Percentiles rank a stretch among this genome's conserved stretches.
Evolutionary conservation across 345 rosid species (phyloP).

Genomic region (Aegle marmelos): DNA sequence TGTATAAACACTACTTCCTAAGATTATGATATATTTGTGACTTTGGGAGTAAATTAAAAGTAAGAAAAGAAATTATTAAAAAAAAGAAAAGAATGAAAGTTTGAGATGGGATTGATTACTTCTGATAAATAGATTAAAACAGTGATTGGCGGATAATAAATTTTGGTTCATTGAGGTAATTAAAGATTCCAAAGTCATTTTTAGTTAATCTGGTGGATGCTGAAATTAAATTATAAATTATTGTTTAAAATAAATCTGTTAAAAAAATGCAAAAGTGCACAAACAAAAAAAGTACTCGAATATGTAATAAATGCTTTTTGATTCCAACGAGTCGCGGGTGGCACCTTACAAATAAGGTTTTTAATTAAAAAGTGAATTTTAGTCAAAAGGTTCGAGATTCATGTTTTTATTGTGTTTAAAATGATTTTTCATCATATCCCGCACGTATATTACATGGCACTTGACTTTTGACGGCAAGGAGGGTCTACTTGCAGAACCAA

Average conservation of each 20-base stretch:
- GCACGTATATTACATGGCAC: too few relatives aligned
- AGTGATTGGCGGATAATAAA: not conserved
- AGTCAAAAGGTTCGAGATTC: not conserved
- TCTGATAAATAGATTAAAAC: too few relatives aligned
- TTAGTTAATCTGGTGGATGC: not conserved
- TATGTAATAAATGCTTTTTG: not conserved
- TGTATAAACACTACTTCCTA: not conserved
- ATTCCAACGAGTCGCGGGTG: not conserved
- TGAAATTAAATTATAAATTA: not conserved
- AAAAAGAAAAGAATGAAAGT: too few relatives aligned
- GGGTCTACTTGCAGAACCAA: not conserved
- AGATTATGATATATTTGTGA: not conserved
- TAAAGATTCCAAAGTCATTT: too few relatives aligned
- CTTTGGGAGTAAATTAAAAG: not conserved
- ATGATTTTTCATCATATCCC: not conserved
- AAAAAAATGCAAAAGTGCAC: not conserved
- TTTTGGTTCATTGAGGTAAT: not conserved
- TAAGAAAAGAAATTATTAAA: too few relatives aligned
- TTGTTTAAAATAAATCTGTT: not conserved
- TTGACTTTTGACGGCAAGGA: not conserved
- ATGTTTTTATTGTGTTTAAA: not conserved
- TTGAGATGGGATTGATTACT: not conserved
- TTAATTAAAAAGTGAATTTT: too few relatives aligned
- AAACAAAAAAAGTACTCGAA: too few relatives aligned
- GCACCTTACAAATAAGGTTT: not conserved